These are phyloP conservation scores for Stephanodiscus minutulus DNA, from an alignment of 108 stramenopile species.

Conservation along the genomic window DNA sequence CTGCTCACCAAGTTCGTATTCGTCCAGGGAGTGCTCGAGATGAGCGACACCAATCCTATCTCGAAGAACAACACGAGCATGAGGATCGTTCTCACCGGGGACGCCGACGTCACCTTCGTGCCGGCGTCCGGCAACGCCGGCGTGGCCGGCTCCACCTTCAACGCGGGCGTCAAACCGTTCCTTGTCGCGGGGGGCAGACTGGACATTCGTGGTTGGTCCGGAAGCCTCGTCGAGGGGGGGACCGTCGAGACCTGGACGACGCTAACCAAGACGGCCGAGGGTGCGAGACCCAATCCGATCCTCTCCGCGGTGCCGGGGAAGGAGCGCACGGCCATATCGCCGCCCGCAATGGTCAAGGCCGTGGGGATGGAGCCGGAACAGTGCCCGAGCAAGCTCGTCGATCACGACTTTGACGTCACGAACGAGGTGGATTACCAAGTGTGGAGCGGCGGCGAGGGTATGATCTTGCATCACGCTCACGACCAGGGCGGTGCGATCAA, in stretches of 20 bases:
- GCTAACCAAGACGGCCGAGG: slow-evolving; percentile 27
- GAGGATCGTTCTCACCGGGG: slow-evolving; percentile 53
- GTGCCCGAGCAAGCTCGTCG: slow-evolving; percentile 33
- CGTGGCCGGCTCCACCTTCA: slow-evolving; percentile 39
- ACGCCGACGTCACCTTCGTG: slow-evolving; percentile 35
- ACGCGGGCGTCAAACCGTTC: slow-evolving; percentile 62
- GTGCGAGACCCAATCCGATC: slow-evolving; percentile 12
- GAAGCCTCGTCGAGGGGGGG: slow-evolving; percentile 5
- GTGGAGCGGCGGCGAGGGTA: slow-evolving; percentile 44
- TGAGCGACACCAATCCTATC: slow-evolving; percentile 48
- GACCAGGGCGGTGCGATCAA: slow-evolving; percentile 17
- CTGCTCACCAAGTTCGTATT: slow-evolving; percentile 60
- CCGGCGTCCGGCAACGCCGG: slow-evolving; percentile 40
- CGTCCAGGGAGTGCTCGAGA: slow-evolving; percentile 72
- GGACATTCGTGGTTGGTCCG: slow-evolving; percentile 49
- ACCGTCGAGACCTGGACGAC: slow-evolving; percentile 36
- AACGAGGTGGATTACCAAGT: slow-evolving; percentile 23
- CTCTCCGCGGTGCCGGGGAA: not conserved
- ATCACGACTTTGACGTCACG: slow-evolving; percentile 36
- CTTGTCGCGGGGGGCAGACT: slow-evolving; percentile 68
- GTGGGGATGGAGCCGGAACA: slow-evolving; percentile 3
- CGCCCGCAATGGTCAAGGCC: slow-evolving; percentile 14
- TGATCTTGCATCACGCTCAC: slow-evolving; percentile 10
- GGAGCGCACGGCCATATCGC: not conserved
- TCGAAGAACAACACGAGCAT: slow-evolving; percentile 49